Base-by-base conservation (phyloP, 345 rosid species). In the Pseudoturritis turrita region DNA sequence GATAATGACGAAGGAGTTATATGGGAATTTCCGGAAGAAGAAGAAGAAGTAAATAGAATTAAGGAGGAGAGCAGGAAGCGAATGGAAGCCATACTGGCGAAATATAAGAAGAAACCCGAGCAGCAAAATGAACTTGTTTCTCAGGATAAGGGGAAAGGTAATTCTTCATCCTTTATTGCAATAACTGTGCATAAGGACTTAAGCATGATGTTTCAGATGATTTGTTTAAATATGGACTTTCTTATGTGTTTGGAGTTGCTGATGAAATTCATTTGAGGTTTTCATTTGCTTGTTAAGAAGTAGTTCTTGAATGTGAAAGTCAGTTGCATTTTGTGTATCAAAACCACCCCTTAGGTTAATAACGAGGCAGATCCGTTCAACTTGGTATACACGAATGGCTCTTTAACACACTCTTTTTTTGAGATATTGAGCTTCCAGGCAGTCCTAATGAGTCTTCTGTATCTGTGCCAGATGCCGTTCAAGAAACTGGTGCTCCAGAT, bases 51-150 rank as follows among this genome's bases (percentile, higher is more conserved):
- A n/a, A 81, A 86, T 56, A 88, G 81, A 80, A 83, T 96, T 35
- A 95, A 82, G 86, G 96, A 88, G 80, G 95, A 92, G 81, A 96
- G 99, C 76, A 87, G 96, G 83, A 88, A 83, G 81, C 79, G 85
- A 70, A 87, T 81, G 80, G 85, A 88, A 61, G 98, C 95, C 57
- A 88, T 96, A 77, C 71, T 92, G 73, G 91, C 84, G 75, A 90
- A 90, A 70, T 71, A 87, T 78, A 90, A 73, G 78, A 84, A 81
- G 73, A 77, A 81, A 87, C 80, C 82, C 21, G 47, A 81, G 83
- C 85, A 85, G 74, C 79, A 80, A 58, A 81, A 39, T 46, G 83
- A 75, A 46, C 18, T 79, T 59, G 72, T 47, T 12, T 23, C 71
- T 23, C 79, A 62, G 22, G 83, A 80, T 65, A 63, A 51, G 12